phyloP scores from a whole-genome alignment of 2,329 filamentous ascomycete genomes.

The Xylaria sp. region DNA sequence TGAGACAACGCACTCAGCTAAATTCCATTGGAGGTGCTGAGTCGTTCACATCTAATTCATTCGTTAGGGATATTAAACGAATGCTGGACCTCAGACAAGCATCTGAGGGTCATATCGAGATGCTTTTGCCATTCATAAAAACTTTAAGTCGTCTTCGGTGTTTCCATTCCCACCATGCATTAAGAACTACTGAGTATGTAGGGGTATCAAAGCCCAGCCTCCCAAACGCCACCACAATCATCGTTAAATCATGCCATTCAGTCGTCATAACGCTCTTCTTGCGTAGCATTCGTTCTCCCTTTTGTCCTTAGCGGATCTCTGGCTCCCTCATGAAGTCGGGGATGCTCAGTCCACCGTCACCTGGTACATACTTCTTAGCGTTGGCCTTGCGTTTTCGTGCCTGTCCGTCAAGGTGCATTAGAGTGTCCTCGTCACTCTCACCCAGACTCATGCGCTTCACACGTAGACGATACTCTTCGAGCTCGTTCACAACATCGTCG shows the following conservation, averaged over 20 bases:
- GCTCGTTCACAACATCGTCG: constrained; percentile 50
- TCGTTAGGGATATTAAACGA: neutral
- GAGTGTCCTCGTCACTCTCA: constrained; percentile 50
- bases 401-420: constrained; percentile 49
- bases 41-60: neutral
- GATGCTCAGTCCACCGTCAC: constrained; percentile 52
- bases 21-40: constrained; percentile 4
- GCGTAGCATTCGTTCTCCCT: neutral
- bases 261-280: constrained; percentile 18
- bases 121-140: neutral
- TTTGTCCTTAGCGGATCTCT: constrained; percentile 52
- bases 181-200: no score
- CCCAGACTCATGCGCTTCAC: constrained; percentile 46
- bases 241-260: constrained; percentile 21
- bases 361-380: constrained; percentile 46
- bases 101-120: neutral
- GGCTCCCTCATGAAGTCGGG: constrained; percentile 57
- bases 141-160: neutral
- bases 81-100: neutral
- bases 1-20: neutral
- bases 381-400: constrained; percentile 48
- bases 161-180: constrained; percentile 10
- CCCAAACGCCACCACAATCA: constrained; percentile 31
- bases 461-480: constrained; percentile 48
- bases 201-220: constrained; percentile 36